Evolutionary conservation across 2,329 filamentous ascomycete genomes (phyloP).

Genomic region (Chrysoporthe puriensis): DNA sequence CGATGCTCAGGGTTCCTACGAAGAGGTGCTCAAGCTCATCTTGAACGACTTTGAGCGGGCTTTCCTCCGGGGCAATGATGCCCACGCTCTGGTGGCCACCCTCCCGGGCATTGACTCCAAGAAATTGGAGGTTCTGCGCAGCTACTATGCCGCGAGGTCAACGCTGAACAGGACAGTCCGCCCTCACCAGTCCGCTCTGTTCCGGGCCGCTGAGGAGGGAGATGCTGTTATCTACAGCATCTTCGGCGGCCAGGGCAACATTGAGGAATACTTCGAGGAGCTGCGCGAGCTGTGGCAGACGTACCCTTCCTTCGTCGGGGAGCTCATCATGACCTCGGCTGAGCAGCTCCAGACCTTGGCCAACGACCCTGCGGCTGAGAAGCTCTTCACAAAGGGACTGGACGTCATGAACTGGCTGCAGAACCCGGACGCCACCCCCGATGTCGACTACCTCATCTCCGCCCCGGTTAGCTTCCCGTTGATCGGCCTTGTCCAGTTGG

Average conservation of each 20-base stretch:
- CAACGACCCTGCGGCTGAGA: slow-evolving; percentile 82
- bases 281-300: slow-evolving; percentile 88
- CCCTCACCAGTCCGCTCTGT: slow-evolving; percentile 89
- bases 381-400: slow-evolving; percentile 96
- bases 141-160: slow-evolving; percentile 88
- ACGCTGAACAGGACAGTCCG: slow-evolving; percentile 86
- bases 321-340: slow-evolving; percentile 79
- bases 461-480: slow-evolving; percentile 94
- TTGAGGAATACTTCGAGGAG: slow-evolving; percentile 99
- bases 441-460: slow-evolving; percentile 91
- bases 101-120: slow-evolving; percentile 91
- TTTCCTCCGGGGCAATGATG: slow-evolving; percentile 93
- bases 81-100: slow-evolving; percentile 83
- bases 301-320: slow-evolving; percentile 87
- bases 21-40: slow-evolving; percentile 89
- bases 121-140: slow-evolving; percentile 85
- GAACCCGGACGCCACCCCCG: slow-evolving; percentile 85
- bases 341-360: slow-evolving; percentile 86
- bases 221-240: slow-evolving; percentile 89
- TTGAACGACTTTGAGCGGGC: slow-evolving; percentile 96
- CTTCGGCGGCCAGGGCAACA: slow-evolving; percentile 97
- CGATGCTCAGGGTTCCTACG: slow-evolving; percentile 82
- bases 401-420: slow-evolving; percentile 94
- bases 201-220: slow-evolving; percentile 83
- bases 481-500: slow-evolving; percentile 93